Base-by-base conservation (phyloP, 106 monocot species). In the Phalaenopsis equestris region DNA sequence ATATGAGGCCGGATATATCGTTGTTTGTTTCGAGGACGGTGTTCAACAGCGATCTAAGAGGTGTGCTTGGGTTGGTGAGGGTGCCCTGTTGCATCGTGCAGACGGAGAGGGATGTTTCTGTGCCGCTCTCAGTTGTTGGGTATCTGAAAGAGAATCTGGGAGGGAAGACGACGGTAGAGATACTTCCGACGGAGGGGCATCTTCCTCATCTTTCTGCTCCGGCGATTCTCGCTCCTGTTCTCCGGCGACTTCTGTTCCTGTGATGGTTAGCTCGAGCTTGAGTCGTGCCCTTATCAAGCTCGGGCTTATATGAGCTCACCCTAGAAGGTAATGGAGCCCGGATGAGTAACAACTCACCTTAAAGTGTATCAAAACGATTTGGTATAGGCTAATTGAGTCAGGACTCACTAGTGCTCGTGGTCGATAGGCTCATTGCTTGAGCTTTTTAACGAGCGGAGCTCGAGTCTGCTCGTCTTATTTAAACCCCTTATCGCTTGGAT, bases 1-100 rank as follows among this genome's bases (percentile, higher is more conserved):
- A 98, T 83, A 98, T 98, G 97, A 80, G 96, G 77, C 96, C 96
- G 55, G 96, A 96, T 83, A 96, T 96, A 58, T 91, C 96, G 38
- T 86, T 98, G 36, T 94, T 90, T 84, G 94, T 94, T 21, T 90
- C 89, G 18, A 68, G 86, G 42, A 92, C 90, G 47, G 92, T 94
- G 55, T 94, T 94, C 86, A 68, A 84, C 78, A 92, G 89, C 89
- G 97, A 98, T 47, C 89, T 98, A 39, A 82, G 97, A 8, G 89
- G 88, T 56, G 80, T 92, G 30, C 85, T 98, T n/a, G 89, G 87
- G 6, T 77, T 86, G 24, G 94, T 94, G 11, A 82, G 87, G n/a
- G 79, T 82, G 42, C 97, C 97, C 18, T 94, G 90, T 87, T 90
- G 90, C 64, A 81, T 98, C 67, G 57, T 98, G 16, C 97, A 98